phyloP scores from a whole-genome alignment of 192 early-diverging fungal species.

The Coemansia sp. region DNA sequence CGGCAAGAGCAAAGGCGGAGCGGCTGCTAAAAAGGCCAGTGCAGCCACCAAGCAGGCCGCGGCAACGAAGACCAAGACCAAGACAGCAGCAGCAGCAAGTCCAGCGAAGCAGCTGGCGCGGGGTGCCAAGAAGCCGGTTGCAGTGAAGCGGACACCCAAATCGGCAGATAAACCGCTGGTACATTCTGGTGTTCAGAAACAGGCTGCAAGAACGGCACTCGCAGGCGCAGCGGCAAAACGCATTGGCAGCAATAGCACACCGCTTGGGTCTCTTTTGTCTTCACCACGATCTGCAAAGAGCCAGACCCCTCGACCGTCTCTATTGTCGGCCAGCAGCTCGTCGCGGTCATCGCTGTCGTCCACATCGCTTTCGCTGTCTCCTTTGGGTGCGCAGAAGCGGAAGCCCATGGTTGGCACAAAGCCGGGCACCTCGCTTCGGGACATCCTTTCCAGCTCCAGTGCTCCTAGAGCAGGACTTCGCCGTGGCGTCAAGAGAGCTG shows the following conservation, averaged over 20 bases:
- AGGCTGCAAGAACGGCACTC: neutral
- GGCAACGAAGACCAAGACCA: neutral
- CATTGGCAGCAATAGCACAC: slow-evolving; percentile 4
- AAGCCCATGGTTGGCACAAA: slow-evolving; percentile 6
- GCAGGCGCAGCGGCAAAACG: slow-evolving; percentile 2
- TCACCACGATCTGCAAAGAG: slow-evolving; percentile 15
- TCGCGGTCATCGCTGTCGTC: slow-evolving; percentile 18
- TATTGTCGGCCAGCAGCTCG: slow-evolving; percentile 14
- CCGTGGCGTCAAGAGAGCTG: slow-evolving; percentile 22
- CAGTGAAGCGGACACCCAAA: neutral
- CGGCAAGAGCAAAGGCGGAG: slow-evolving; percentile 3
- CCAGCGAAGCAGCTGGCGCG: neutral
- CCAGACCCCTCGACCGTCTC: slow-evolving; percentile 7
- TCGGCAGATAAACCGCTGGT: neutral
- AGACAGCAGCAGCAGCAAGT: neutral
- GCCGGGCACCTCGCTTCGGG: slow-evolving; percentile 24
- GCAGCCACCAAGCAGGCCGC: neutral
- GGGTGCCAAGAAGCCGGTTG: neutral
- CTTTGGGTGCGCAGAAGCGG: slow-evolving; percentile 11
- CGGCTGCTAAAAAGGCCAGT: neutral
- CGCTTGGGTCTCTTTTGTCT: slow-evolving; percentile 28
- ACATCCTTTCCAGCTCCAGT: slow-evolving; percentile 30
- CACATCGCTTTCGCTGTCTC: slow-evolving; percentile 17
- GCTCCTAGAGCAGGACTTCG: slow-evolving; percentile 40
- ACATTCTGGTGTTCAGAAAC: neutral